Base-by-base conservation (phyloP, 768 basidiomycete species). In the Boletales sp. region DNA sequence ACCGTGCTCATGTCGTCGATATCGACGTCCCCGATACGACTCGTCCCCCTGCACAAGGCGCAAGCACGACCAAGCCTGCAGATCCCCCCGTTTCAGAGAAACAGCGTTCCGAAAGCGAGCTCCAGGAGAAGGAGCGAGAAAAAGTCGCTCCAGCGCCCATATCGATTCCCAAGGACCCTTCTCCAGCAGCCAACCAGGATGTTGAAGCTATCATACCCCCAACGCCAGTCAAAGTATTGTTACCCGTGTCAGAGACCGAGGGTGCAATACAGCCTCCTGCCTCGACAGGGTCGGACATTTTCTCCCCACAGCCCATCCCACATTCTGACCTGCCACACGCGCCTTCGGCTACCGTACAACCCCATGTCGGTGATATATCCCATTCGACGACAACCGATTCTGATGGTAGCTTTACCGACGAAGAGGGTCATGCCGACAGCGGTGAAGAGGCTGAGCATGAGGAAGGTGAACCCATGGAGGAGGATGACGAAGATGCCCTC, bases 211-310 rank as follows among this genome's bases (percentile, higher is more conserved):
- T 77, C 43, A 57, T 77, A 4, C 75, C 80, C 15, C 75, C 81
- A 30, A 76, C 78, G 2, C 79, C 80, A 12, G 75, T 74, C 14
- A 72, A 64, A 14, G 40, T 46, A 14, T 64, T 76, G 53, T 58
- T 80, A 6, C 81, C 90, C 8, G 72, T 75, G 21, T 80, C 83
- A 9, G 92, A 94, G 70, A 91, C 92, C 8, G 91, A 85, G 53
- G 92, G 89, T 13, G 74, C 90, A 39, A 94, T 95, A 19, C 90
- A 94, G 61, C 80, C 92, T 3, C 93, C 94, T 13, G 93, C 93
- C 31, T 90, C 91, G 21, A 87, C 80, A 42, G 87, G 80, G 38
- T 54, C 64, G 2, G 66, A 69, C 43, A 58, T 65, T 37, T 59
- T 68, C 50, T 64, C 65, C 39, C 58, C 67, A 32, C 55, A 67